A percentile compares a stretch with the other conserved stretches of the same genome.
Evolutionary conservation across 768 basidiomycete genomes (phyloP).

Genomic region (Phanerochaete sordida): DNA sequence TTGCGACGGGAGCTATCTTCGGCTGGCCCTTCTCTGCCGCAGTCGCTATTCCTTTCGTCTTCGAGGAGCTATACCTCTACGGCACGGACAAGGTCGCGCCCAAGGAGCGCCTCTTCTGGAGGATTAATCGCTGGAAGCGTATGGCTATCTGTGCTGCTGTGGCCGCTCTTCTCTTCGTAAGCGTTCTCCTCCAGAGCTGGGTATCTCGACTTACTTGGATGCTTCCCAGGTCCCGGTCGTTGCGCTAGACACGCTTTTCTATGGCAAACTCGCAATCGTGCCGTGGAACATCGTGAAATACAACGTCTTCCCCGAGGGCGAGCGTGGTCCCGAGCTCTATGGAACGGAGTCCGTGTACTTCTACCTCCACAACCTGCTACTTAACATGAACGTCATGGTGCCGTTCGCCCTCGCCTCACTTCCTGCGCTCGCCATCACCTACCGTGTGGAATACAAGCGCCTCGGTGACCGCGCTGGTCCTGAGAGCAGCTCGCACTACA

Average conservation of each 20-base stretch:
- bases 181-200: constrained; percentile 21
- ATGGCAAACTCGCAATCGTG: constrained; percentile 73
- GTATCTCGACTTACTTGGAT: neutral
- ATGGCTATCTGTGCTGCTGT: constrained; percentile 49
- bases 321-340: constrained; percentile 88
- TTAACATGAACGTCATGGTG: constrained; percentile 91
- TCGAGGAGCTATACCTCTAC: constrained; percentile 83
- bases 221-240: constrained; percentile 75
- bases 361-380: constrained; percentile 83
- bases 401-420: constrained; percentile 79
- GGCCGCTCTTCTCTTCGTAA: constrained; percentile 63
- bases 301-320: constrained; percentile 82
- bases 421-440: constrained; percentile 75
- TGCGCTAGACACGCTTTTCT: constrained; percentile 80
- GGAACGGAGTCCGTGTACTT: constrained; percentile 87
- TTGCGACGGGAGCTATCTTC: constrained; percentile 81
- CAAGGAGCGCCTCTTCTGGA: constrained; percentile 48
- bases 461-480: constrained; percentile 50
- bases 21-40: constrained; percentile 98
- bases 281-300: constrained; percentile 94
- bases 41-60: constrained; percentile 81
- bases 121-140: constrained; percentile 55
- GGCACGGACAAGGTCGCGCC: constrained; percentile 63
- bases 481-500: constrained; percentile 77
- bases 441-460: constrained; percentile 70